Percentiles rank a stretch among this genome's conserved stretches.
Conservation (phyloP, 805 yeast species). For the Gaillardinia entomophila region DNA sequence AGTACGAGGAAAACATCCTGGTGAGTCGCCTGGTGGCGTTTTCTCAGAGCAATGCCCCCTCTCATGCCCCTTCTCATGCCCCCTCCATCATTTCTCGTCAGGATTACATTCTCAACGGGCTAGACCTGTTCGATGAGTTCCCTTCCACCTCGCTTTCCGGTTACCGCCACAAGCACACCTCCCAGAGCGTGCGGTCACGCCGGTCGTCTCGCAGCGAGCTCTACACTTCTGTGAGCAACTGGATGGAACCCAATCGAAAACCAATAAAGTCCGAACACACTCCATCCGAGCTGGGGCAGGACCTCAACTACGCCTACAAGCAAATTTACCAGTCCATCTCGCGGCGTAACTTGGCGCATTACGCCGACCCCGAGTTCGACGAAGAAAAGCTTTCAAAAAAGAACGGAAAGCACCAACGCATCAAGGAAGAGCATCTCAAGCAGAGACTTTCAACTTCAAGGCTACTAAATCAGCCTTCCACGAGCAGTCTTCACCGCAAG, state of each 20-base stretch:
- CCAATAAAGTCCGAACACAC: not conserved
- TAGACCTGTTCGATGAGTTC: constrained; percentile 11
- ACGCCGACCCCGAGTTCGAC: constrained; percentile 7
- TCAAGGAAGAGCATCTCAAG: constrained; percentile 11
- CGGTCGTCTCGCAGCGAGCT: constrained; percentile 35
- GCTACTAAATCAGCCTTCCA: not conserved
- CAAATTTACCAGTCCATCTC: constrained; percentile 33
- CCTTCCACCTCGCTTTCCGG: constrained; percentile 33
- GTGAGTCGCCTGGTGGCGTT: constrained; percentile 18
- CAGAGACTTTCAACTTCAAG: constrained; percentile 1
- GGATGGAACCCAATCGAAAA: constrained; percentile 44
- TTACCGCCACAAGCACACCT: constrained; percentile 19
- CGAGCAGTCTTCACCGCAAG: not conserved
- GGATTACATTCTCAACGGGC: constrained; percentile 5
- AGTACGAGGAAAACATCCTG: constrained; percentile 39
- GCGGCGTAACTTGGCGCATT: constrained; percentile 21
- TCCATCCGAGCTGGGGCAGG: constrained; percentile 18
- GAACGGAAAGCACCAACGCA: constrained; percentile 14
- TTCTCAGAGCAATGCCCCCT: constrained; percentile 19
- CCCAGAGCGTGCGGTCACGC: constrained; percentile 18
- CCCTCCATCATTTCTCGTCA: constrained; percentile 15
- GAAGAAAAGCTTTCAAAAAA: constrained; percentile 1
- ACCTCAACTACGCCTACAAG: constrained; percentile 25
- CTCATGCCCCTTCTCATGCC: constrained; percentile 22
- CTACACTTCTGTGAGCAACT: constrained; percentile 39